Evolutionary conservation across 371 early-diverging fungal species (phyloP).

Genomic region (Circinella umbellata): DNA sequence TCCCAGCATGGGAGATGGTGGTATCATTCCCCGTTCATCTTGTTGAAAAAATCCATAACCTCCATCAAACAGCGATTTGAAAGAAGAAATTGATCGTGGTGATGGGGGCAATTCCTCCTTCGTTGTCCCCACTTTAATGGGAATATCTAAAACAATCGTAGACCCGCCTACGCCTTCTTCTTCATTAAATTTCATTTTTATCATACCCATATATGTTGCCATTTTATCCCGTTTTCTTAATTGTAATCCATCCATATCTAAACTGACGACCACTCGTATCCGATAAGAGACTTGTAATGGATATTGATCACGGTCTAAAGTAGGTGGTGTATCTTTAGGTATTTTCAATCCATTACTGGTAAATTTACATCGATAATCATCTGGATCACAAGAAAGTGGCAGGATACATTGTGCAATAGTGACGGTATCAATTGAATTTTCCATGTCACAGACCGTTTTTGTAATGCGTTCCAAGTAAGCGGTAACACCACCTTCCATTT

Average conservation of each 20-base stretch:
- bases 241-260: constrained; percentile 25
- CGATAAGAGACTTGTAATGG: constrained; percentile 30
- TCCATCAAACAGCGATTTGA: constrained; percentile 16
- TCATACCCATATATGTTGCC: constrained; percentile 15
- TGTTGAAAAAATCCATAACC: constrained; percentile 23
- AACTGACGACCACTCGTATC: constrained; percentile 23
- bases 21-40: constrained; percentile 1
- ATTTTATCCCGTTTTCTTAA: constrained; percentile 21
- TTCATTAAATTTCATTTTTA: constrained; percentile 15
- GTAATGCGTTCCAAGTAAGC: constrained; percentile 29
- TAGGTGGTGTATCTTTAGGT: constrained; percentile 23
- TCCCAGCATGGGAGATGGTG: constrained; percentile 11
- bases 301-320: constrained; percentile 14
- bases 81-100: not conserved
- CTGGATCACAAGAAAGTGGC: constrained; percentile 29
- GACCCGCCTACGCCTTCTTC: constrained; percentile 15
- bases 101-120: constrained; percentile 1
- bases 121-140: constrained; percentile 17
- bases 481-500: constrained; percentile 23
- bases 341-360: constrained; percentile 18
- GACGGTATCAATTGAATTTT: constrained; percentile 19
- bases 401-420: constrained; percentile 17
- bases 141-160: constrained; percentile 14
- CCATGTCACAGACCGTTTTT: constrained; percentile 3
- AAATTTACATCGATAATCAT: constrained; percentile 17